These are phyloP conservation scores for Angophora floribunda DNA, from an alignment of 345 rosid species.

Conservation along the genomic window DNA sequence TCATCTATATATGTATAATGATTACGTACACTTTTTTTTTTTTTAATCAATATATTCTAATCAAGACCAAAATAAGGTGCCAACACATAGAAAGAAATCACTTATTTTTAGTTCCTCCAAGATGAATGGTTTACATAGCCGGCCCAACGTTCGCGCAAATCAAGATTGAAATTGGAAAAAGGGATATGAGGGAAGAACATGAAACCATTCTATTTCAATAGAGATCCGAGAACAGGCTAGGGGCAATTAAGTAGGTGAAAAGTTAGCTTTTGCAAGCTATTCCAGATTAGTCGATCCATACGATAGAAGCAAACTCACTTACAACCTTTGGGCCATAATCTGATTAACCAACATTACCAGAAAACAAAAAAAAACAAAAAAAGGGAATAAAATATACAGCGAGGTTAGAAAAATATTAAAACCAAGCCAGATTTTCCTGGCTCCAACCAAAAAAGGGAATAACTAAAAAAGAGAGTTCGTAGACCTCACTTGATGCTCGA, in stretches of 20 bases:
- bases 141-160: too few relatives aligned
- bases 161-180: too few relatives aligned
- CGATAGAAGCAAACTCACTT: not conserved
- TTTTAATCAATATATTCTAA: too few relatives aligned
- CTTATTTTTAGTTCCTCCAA: too few relatives aligned
- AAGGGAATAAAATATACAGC: not conserved
- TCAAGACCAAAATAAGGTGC: too few relatives aligned
- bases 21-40: too few relatives aligned
- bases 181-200: not conserved
- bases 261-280: not conserved
- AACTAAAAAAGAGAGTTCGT: too few relatives aligned
- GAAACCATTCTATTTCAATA: not conserved
- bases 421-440: not conserved
- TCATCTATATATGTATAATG: too few relatives aligned
- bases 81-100: too few relatives aligned
- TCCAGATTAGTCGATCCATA: not conserved
- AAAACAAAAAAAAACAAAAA: too few relatives aligned
- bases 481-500: too few relatives aligned
- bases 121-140: too few relatives aligned
- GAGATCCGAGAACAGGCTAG: not conserved
- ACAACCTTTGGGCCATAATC: not conserved
- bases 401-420: not conserved
- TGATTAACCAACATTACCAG: not conserved
- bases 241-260: not conserved
- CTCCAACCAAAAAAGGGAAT: not conserved